A percentile compares a stretch with the other conserved stretches of the same genome.
Evolutionary conservation across 2,329 filamentous ascomycete genomes (phyloP).

Genomic region (Nemania diffusa): DNA sequence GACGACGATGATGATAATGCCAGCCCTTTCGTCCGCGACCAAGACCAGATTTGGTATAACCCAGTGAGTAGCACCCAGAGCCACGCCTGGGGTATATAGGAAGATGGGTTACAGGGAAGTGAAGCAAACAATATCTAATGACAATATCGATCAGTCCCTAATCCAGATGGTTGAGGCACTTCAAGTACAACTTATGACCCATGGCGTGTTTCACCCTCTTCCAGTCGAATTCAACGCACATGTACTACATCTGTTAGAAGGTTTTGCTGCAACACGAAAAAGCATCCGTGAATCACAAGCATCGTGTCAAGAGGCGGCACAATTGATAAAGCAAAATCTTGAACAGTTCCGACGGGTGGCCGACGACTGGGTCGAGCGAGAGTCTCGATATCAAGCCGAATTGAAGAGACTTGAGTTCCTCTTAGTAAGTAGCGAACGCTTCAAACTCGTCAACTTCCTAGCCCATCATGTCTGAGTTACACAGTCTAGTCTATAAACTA

Average conservation of each 20-base stretch:
- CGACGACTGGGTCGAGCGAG: constrained; percentile 53
- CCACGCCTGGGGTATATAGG: too few relatives aligned
- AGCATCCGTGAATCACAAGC: constrained; percentile 46
- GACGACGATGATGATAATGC: constrained; percentile 2
- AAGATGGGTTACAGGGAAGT: neutral
- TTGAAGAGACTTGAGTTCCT: constrained; percentile 53
- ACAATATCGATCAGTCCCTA: constrained; percentile 42
- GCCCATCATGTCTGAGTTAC: neutral
- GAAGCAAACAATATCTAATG: neutral
- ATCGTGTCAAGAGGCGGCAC: constrained; percentile 46
- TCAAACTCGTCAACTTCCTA: neutral
- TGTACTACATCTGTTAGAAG: constrained; percentile 54
- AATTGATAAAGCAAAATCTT: constrained; percentile 48
- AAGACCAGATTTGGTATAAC: constrained; percentile 51
- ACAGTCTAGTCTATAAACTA: neutral
- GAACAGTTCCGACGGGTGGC: constrained; percentile 52
- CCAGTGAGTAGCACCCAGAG: constrained; percentile 41
- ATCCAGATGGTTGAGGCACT: constrained; percentile 58
- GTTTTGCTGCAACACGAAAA: constrained; percentile 48
- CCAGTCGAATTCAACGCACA: constrained; percentile 57
- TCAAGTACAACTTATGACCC: constrained; percentile 56
- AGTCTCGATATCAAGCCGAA: constrained; percentile 53
- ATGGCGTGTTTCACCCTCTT: constrained; percentile 49
- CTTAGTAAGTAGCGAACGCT: constrained; percentile 24
- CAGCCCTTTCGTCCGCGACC: constrained; percentile 39